Evolutionary conservation across 768 basidiomycete genomes (phyloP), one percentile per base, ranked within the genome.

Genomic region (Serendipita sp.): DNA sequence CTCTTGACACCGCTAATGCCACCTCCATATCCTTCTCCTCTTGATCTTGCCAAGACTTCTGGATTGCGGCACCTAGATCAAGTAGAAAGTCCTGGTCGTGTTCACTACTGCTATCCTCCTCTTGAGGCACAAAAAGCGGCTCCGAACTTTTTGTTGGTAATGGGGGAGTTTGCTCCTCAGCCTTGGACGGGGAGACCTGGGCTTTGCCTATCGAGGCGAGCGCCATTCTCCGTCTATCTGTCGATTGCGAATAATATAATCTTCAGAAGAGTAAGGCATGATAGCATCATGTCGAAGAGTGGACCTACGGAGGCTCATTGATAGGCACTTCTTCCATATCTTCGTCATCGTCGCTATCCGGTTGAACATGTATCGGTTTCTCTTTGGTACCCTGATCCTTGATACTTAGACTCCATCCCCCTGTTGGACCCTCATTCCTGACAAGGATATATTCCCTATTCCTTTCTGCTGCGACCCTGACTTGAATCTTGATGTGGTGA

Each of bases 351-450:
- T 74, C 77, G 61, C 69, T 76, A 64, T 76, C 75, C 42, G 80
- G 79, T 68, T 94, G 90, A 62, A 97, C 81, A 61, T 84, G 80
- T 63, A 97, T 97, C 3, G 94, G 94, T 66, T 90, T 90, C 56
- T 82, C 78, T 63, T 77, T 78, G 4, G 88, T 90, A 17, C 94
- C 92, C 60, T 88, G 82, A 67, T 96, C 90, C 53, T 88, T 79
- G 43, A 97, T 85, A 2, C 95, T 95, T 17, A 99, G 75, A 42
- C 94, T 83, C 95, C 96, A 99, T 0, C 96, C 96, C 1, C 94
- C 93, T 22, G 81, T 84, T 16, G 75, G 82, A 34, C 86, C 85
- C 65, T 90, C 84, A 68, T 96, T 95, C 76, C 95, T 95, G 64
- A 98, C 78, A 64, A 99, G 77, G n/a, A 97, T 77, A 72, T 99